These are phyloP conservation scores for Daedalea quercina DNA, from an alignment of 768 basidiomycete species.

Conservation along the genomic window DNA sequence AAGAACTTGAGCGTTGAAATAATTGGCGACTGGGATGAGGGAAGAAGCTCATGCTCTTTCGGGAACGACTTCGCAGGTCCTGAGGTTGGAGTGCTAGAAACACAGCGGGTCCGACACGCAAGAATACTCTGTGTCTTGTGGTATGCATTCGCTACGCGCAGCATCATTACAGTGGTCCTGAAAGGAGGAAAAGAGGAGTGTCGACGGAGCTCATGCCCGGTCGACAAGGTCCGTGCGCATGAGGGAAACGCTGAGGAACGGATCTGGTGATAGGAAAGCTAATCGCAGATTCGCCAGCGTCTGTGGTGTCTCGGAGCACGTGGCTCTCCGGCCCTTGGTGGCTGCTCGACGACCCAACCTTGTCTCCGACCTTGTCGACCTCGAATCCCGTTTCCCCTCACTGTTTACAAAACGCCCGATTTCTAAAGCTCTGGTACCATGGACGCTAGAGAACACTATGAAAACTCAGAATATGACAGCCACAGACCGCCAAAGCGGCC, in stretches of 20 bases:
- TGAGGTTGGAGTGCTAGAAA: background rate
- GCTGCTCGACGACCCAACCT: background rate
- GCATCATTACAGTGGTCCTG: background rate
- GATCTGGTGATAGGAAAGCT: no score
- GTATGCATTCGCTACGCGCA: background rate
- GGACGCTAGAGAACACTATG: slow-evolving; percentile 19
- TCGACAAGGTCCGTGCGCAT: no score
- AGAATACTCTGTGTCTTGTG: background rate
- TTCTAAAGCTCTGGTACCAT: no score
- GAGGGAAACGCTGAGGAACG: no score
- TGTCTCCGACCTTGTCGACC: background rate
- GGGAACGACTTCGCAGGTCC: slow-evolving; percentile 3
- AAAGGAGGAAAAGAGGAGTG: background rate
- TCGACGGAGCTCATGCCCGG: no score
- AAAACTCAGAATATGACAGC: slow-evolving; percentile 23
- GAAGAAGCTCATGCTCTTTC: slow-evolving; percentile 26
- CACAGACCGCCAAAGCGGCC: slow-evolving; percentile 31
- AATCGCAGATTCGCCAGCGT: no score
- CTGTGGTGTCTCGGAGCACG: no score
- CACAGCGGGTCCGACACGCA: background rate
- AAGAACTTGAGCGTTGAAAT: slow-evolving; percentile 70
- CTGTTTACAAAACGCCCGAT: no score
- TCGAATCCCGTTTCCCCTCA: no score
- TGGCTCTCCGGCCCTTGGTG: no score
- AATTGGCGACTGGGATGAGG: slow-evolving; percentile 50